A percentile compares a stretch with the other conserved stretches of the same genome.
These are phyloP conservation scores for Grosmannia huntii DNA, from an alignment of 2,329 filamentous ascomycete genomes.

Conservation along the genomic window DNA sequence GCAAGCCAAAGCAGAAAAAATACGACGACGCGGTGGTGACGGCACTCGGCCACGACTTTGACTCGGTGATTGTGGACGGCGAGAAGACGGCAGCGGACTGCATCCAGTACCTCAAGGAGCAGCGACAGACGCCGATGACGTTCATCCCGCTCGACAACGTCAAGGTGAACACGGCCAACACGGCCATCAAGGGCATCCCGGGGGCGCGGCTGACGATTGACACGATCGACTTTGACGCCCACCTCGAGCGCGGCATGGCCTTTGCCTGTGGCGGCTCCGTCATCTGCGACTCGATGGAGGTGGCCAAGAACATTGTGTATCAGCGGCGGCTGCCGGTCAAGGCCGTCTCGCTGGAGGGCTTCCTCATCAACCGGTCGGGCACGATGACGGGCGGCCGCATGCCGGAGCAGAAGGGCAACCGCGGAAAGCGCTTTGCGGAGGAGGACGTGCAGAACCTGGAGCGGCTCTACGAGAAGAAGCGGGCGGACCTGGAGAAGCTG, in stretches of 20 bases:
- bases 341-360: constrained; percentile 89
- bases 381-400: constrained; percentile 92
- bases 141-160: constrained; percentile 97
- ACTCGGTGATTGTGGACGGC: constrained; percentile 87
- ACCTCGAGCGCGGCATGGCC: constrained; percentile 80
- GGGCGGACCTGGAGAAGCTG: constrained; percentile 65
- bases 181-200: constrained; percentile 78
- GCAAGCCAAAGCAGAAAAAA: constrained; percentile 94
- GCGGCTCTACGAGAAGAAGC: constrained; percentile 60
- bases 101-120: constrained; percentile 85
- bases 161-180: constrained; percentile 83
- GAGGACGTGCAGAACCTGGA: constrained; percentile 78
- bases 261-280: constrained; percentile 93
- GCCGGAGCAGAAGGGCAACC: constrained; percentile 57
- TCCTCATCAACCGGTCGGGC: constrained; percentile 90
- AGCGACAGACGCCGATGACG: constrained; percentile 74
- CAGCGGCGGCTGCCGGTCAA: constrained; percentile 77
- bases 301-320: constrained; percentile 85
- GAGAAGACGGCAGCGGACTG: constrained; percentile 91
- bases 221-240: constrained; percentile 84
- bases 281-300: constrained; percentile 76
- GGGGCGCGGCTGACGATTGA: constrained; percentile 86
- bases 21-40: constrained; percentile 88
- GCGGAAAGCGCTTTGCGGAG: constrained; percentile 71
- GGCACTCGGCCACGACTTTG: constrained; percentile 83